Evolutionary conservation across 495 filamentous ascomycete species (phyloP).

Genomic region (Articulospora tetracladia): DNA sequence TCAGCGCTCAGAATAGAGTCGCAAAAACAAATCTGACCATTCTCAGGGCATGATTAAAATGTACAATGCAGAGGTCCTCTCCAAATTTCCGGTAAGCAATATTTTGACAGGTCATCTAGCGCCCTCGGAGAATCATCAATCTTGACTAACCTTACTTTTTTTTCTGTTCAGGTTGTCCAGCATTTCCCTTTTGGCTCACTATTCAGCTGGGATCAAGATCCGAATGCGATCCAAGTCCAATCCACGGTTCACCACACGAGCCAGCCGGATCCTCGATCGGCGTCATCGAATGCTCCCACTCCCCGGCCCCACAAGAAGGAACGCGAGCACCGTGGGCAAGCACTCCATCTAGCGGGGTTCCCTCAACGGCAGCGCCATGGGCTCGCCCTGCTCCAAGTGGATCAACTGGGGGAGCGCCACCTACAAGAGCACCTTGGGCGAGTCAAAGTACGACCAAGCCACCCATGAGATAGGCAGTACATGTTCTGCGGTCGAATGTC

Average conservation of each 20-base stretch:
- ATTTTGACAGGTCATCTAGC: not conserved
- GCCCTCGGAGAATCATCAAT: not conserved
- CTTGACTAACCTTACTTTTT: not conserved
- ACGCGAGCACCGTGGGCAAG: slow-evolving; percentile 48
- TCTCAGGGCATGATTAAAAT: slow-evolving; percentile 86
- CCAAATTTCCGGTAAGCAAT: slow-evolving; percentile 67
- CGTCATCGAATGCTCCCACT: slow-evolving; percentile 2
- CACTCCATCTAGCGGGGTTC: slow-evolving; percentile 28
- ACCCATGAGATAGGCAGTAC: not conserved
- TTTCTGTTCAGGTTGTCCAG: slow-evolving; percentile 73
- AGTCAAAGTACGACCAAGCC: not conserved
- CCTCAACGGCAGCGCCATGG: slow-evolving; percentile 22
- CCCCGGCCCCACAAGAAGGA: slow-evolving; percentile 19
- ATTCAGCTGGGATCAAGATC: slow-evolving; percentile 78
- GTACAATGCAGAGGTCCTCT: slow-evolving; percentile 91
- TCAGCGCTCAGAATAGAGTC: not conserved
- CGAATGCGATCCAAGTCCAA: slow-evolving; percentile 45
- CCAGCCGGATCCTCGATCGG: slow-evolving; percentile 39
- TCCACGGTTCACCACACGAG: slow-evolving; percentile 53
- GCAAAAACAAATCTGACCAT: slow-evolving; percentile 4
- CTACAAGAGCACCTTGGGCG: slow-evolving; percentile 36
- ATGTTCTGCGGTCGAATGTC: slow-evolving; percentile 12
- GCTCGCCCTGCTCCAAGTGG: slow-evolving; percentile 2
- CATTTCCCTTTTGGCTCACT: slow-evolving; percentile 92
- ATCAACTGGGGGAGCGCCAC: slow-evolving; percentile 29